phyloP scores from a whole-genome alignment of 2,329 filamentous ascomycete species.

The Fusarium burgessii region DNA sequence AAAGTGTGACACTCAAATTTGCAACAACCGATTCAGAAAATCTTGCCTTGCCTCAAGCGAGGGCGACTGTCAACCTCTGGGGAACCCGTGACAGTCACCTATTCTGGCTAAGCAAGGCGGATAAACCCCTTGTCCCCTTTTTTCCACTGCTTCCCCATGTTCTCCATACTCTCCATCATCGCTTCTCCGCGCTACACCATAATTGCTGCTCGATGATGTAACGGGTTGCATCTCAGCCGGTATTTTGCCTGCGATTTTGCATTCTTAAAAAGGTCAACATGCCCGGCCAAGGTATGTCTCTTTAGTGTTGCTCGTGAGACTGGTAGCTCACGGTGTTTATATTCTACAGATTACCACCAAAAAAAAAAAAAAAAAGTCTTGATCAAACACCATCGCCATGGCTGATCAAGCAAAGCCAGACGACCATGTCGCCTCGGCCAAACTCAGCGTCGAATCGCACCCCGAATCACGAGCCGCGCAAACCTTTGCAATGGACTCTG shows the following conservation, averaged over 20 bases:
- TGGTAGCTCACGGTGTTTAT: not conserved
- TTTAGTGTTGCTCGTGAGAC: constrained; percentile 10
- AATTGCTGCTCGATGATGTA: constrained; percentile 22
- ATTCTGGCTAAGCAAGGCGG: constrained; percentile 5
- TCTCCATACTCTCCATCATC: not conserved
- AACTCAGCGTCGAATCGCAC: constrained; percentile 35
- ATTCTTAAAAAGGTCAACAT: constrained; percentile 11
- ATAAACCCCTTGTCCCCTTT: not conserved
- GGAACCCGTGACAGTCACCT: not conserved
- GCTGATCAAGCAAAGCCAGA: constrained; percentile 26
- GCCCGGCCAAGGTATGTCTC: not conserved
- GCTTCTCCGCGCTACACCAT: constrained; percentile 15
- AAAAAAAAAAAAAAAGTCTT: no score
- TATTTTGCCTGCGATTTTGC: not conserved
- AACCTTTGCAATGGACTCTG: constrained; percentile 52
- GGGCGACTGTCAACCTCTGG: constrained; percentile 23
- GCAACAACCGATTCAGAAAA: constrained; percentile 3
- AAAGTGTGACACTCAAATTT: constrained; percentile 33
- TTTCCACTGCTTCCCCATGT: constrained; percentile 23
- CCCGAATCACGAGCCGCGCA: constrained; percentile 12
- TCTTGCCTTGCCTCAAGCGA: constrained; percentile 6
- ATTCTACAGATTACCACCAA: not conserved
- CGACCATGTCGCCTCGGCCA: constrained; percentile 32
- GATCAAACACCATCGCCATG: constrained; percentile 5
- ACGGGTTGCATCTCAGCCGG: constrained; percentile 3